Conservation (phyloP, 345 rosid species). For the Barbarea vulgaris region DNA sequence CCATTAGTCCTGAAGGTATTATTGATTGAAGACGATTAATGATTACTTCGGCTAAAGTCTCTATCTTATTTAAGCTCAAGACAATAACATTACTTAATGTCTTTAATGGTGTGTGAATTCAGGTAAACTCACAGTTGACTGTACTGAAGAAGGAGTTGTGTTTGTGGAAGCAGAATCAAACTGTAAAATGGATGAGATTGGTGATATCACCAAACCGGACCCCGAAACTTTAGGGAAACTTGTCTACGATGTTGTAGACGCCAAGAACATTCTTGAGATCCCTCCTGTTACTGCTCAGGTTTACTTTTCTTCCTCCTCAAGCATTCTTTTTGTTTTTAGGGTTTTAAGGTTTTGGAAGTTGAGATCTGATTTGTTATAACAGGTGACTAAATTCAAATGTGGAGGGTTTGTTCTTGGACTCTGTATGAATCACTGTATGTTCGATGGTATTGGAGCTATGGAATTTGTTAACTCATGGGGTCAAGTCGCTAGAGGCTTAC, state of each 20-base stretch:
- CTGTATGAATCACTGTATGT: conserved; percentile 80
- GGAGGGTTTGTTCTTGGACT: conserved; percentile 83
- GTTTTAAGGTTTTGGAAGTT: background rate
- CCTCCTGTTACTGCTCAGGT: conserved; percentile 98
- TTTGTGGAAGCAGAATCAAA: conserved; percentile 85
- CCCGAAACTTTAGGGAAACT: conserved; percentile 76
- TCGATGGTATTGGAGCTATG: conserved; percentile 89
- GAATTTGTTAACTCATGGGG: conserved; percentile 89
- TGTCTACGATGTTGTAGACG: conserved; percentile 79
- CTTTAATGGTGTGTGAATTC: conserved; percentile 17
- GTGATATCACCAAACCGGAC: conserved; percentile 82
- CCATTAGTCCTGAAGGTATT: conserved; percentile 72
- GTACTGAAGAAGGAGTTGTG: conserved; percentile 82
- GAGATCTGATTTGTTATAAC: conserved; percentile 17
- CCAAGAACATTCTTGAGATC: conserved; percentile 79
- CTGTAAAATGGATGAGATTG: conserved; percentile 66
- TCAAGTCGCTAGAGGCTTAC: conserved; percentile 72
- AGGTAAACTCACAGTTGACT: conserved; percentile 69
- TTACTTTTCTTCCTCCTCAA: conserved; percentile 24
- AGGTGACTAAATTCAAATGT: conserved; percentile 81
- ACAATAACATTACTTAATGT: conserved; percentile 1
- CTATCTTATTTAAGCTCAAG: background rate
- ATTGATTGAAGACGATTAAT: background rate
- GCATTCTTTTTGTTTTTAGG: background rate
- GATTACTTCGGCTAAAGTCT: background rate